These are phyloP conservation scores for Mycena sp. DNA, from an alignment of 1,284 basidiomycete genomes.

Conservation along the genomic window DNA sequence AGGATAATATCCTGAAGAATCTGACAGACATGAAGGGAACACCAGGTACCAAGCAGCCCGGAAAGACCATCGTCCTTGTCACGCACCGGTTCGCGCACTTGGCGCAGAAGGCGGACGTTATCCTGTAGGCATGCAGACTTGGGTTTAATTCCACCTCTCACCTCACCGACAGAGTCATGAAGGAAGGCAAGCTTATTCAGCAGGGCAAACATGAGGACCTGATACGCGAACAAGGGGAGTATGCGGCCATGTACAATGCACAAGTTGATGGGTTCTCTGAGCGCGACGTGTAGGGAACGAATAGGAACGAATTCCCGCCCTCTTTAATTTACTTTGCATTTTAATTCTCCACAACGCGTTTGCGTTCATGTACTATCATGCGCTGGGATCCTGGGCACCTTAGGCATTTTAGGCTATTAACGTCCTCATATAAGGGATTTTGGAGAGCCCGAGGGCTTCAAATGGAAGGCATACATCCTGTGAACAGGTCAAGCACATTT, in stretches of 20 bases:
- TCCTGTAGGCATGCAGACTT: slow-evolving; percentile 44
- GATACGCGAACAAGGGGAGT: slow-evolving; percentile 13
- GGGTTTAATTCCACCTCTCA: slow-evolving; percentile 3
- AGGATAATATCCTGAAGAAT: slow-evolving; percentile 45
- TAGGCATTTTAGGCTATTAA: too few species aligned
- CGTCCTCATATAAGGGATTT: too few species aligned
- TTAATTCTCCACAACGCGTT: too few species aligned
- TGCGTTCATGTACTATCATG: too few species aligned
- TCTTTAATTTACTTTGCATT: slow-evolving; percentile 2
- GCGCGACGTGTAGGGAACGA: too few species aligned
- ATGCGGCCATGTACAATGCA: slow-evolving; percentile 21
- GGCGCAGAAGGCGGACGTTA: slow-evolving; percentile 49
- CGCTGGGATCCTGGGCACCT: too few species aligned
- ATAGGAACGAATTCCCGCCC: neutral
- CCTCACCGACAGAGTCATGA: slow-evolving; percentile 21
- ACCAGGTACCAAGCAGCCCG: too few species aligned
- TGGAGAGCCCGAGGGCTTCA: too few species aligned
- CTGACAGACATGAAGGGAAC: slow-evolving; percentile 39
- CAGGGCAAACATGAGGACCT: slow-evolving; percentile 14
- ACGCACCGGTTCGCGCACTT: slow-evolving; percentile 49
- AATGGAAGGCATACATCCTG: too few species aligned
- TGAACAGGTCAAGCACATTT: too few species aligned
- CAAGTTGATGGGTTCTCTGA: slow-evolving; percentile 8
- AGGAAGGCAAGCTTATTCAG: slow-evolving; percentile 21
- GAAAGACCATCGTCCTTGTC: slow-evolving; percentile 50